Evolutionary conservation across 345 rosid genomes (phyloP), one percentile per base, ranked within the genome.

Genomic region (Eucalyptus sp.): DNA sequence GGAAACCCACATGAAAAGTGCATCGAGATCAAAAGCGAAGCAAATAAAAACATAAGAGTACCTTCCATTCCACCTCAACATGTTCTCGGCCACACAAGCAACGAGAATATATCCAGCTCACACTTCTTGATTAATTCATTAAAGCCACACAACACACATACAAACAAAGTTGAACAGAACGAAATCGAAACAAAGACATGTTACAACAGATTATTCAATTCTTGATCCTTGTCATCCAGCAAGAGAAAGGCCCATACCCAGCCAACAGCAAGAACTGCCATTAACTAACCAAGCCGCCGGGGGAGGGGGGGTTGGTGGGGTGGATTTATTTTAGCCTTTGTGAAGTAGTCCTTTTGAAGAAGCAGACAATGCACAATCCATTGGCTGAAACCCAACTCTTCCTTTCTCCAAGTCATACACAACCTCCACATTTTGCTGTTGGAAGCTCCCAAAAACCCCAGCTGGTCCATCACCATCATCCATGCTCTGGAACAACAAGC

Each of bases 381-480:
- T 94, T 24, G 95, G 91, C 87, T 90, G 97, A 92, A 97, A 94
- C 87, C 99, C 98, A 83, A 97, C 91, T 89, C 98, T 96, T 79
- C 92, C 95, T 27, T 94, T 94, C 93, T 92, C 94, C 94, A 97
- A 91, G 90, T 97, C 98, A 92, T 97, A 96, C 22, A 96, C 95
- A 49, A 97, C 96, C 87, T 94, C 89, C 89, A 96, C 91, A 89
- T 97, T 94, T 81, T 96, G 99, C 84, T 97, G 99, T 33, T 97
- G 99, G 92, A 96, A 97, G 91, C 96, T 96, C 91, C 98, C 98
- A 14, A 95, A 94, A 24, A 96, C 95, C 8, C 95, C 98, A 6
- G 96, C 97, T 2, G 98, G 98, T 86, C 99, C 99, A 58, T 94
- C 93, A 8, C 92, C 96, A 86, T 94, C 97, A 81, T 94, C 94